Evolutionary conservation across 106 monocot species (phyloP).

Genomic region (Chionographis japonica): DNA sequence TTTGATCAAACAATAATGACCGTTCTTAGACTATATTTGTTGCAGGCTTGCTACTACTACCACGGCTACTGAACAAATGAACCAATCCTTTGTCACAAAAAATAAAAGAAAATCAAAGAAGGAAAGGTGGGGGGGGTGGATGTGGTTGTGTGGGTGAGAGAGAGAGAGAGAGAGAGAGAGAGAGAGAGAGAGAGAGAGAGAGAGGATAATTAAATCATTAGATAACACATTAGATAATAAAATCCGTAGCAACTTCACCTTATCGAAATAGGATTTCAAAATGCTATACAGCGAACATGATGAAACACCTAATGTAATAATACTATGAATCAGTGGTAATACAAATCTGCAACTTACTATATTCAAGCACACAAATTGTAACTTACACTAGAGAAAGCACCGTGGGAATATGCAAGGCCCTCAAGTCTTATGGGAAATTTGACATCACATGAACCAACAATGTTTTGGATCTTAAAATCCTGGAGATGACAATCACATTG

Average conservation of each 20-base stretch:
- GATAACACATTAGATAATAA: constrained; percentile 1
- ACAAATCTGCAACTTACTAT: background rate
- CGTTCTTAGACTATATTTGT: no score
- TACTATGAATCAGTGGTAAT: no score
- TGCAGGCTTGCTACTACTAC: no score
- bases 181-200: no score
- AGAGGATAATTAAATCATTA: no score
- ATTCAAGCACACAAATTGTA: background rate
- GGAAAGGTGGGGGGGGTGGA: no score
- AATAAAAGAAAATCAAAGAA: no score
- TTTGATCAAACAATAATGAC: no score
- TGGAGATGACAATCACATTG: constrained; percentile 15
- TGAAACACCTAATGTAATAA: background rate
- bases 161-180: no score
- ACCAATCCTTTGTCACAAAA: no score
- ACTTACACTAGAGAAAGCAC: constrained; percentile 75
- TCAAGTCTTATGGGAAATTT: constrained; percentile 80
- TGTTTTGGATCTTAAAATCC: constrained; percentile 98
- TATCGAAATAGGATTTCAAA: background rate
- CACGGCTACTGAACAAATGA: no score
- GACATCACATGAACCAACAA: constrained; percentile 90
- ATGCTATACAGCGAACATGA: background rate
- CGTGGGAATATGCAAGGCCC: constrained; percentile 68
- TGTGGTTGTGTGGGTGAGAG: no score
- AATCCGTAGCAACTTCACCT: background rate